These are phyloP conservation scores for Podila minutissima DNA, from an alignment of 192 early-diverging fungal species.

Conservation along the genomic window DNA sequence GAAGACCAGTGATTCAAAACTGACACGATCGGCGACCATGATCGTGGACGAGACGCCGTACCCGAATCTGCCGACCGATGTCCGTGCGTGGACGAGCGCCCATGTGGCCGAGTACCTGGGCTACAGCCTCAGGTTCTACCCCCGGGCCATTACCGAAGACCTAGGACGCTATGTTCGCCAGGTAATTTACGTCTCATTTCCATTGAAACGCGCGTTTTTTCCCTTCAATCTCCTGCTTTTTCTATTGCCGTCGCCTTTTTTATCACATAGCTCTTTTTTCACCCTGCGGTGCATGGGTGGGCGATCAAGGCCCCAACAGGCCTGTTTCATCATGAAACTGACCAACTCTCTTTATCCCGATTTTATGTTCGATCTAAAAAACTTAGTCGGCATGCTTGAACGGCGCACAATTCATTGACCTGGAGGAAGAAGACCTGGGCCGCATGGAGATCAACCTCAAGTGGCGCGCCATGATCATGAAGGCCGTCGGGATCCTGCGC, in stretches of 20 bases:
- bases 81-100: slow-evolving; percentile 34
- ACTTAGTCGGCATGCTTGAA: slow-evolving; percentile 35
- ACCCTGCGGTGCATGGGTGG: too few species aligned
- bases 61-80: slow-evolving; percentile 47
- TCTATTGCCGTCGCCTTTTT: too few species aligned
- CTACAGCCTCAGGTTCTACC: slow-evolving; percentile 46
- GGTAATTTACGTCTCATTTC: slow-evolving; percentile 6
- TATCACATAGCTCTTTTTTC: too few species aligned
- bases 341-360: not conserved
- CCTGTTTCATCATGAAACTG: not conserved
- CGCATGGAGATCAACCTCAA: slow-evolving; percentile 53
- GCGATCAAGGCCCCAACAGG: too few species aligned
- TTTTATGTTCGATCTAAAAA: not conserved
- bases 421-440: slow-evolving; percentile 45
- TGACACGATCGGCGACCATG: slow-evolving; percentile 16
- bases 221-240: too few species aligned
- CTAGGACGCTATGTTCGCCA: slow-evolving; percentile 50
- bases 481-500: slow-evolving; percentile 49
- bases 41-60: slow-evolving; percentile 37
- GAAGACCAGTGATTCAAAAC: slow-evolving; percentile 18
- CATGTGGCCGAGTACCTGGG: slow-evolving; percentile 51
- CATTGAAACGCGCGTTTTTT: not conserved
- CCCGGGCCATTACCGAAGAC: slow-evolving; percentile 49
- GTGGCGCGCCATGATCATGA: slow-evolving; percentile 54
- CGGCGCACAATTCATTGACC: slow-evolving; percentile 46